These are phyloP conservation scores for Annona squamosa DNA, from an alignment of 164 flowering plant species.

Conservation along the genomic window DNA sequence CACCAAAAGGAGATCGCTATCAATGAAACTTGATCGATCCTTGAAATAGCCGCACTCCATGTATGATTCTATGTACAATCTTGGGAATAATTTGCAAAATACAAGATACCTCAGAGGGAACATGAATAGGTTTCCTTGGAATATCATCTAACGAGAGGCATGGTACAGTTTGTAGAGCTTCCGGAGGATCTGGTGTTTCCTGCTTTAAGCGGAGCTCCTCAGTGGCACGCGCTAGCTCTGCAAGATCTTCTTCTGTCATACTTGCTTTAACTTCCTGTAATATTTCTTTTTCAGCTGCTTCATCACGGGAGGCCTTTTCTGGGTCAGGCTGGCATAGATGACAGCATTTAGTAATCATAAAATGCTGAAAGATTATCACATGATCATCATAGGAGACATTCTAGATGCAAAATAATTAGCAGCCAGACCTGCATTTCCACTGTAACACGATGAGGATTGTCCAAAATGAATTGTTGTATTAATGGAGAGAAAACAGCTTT, in stretches of 20 bases:
- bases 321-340: slow-evolving; percentile 76
- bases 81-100: not conserved
- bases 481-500: slow-evolving; percentile 92
- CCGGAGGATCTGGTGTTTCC: slow-evolving; percentile 99
- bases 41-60: not conserved
- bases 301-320: slow-evolving; percentile 83
- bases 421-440: slow-evolving; percentile 86
- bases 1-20: too few relatives aligned
- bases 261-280: slow-evolving; percentile 68
- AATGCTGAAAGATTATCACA: not conserved
- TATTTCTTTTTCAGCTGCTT: slow-evolving; percentile 67
- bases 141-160: slow-evolving; percentile 78
- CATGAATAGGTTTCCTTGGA: slow-evolving; percentile 65
- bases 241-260: slow-evolving; percentile 95
- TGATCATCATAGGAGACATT: not conserved
- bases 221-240: slow-evolving; percentile 88
- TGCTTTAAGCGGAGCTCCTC: slow-evolving; percentile 82
- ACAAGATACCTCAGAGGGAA: slow-evolving; percentile 67
- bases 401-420: not conserved
- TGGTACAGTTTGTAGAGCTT: slow-evolving; percentile 81
- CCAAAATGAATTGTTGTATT: slow-evolving; percentile 75
- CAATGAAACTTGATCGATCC: not conserved
- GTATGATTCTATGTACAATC: not conserved
- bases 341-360: not conserved
- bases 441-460: slow-evolving; percentile 82